Evolutionary conservation across 148 eudicot genomes (phyloP).

Genomic region (Rhododendron mucronatum): DNA sequence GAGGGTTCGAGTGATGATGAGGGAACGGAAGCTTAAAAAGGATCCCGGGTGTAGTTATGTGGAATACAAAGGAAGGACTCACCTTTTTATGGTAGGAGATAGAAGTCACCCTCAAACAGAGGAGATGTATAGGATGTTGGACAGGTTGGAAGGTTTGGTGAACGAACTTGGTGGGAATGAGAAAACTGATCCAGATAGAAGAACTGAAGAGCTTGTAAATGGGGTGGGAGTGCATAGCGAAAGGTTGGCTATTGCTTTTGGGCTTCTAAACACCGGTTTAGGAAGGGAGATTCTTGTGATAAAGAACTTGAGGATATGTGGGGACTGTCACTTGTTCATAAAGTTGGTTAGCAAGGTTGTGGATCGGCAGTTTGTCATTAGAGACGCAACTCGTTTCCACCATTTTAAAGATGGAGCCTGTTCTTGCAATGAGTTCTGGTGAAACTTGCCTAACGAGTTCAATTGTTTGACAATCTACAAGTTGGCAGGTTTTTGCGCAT

Average conservation of each 20-base stretch:
- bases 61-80: slow-evolving; percentile 48
- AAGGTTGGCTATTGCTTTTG: slow-evolving; percentile 71
- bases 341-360: slow-evolving; percentile 60
- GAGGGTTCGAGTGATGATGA: slow-evolving; percentile 55
- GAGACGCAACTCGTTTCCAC: slow-evolving; percentile 85
- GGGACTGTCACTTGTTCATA: slow-evolving; percentile 64
- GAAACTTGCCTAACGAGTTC: slow-evolving; percentile 1
- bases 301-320: slow-evolving; percentile 78
- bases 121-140: slow-evolving; percentile 48
- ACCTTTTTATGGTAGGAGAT: slow-evolving; percentile 74
- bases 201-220: slow-evolving; percentile 22
- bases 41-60: slow-evolving; percentile 74
- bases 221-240: slow-evolving; percentile 59
- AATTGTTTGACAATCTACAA: neutral
- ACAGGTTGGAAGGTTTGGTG: slow-evolving; percentile 38
- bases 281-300: slow-evolving; percentile 62
- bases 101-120: slow-evolving; percentile 49
- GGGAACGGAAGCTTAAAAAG: slow-evolving; percentile 54
- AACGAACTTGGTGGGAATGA: slow-evolving; percentile 17
- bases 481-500: neutral
- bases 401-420: slow-evolving; percentile 64
- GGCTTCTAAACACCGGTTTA: slow-evolving; percentile 33
- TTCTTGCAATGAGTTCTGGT: slow-evolving; percentile 82
- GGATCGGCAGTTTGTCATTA: slow-evolving; percentile 46
- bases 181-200: slow-evolving; percentile 15